Conservation (phyloP, 768 basidiomycete genomes). For the Leucosporidium creatinivorum region DNA sequence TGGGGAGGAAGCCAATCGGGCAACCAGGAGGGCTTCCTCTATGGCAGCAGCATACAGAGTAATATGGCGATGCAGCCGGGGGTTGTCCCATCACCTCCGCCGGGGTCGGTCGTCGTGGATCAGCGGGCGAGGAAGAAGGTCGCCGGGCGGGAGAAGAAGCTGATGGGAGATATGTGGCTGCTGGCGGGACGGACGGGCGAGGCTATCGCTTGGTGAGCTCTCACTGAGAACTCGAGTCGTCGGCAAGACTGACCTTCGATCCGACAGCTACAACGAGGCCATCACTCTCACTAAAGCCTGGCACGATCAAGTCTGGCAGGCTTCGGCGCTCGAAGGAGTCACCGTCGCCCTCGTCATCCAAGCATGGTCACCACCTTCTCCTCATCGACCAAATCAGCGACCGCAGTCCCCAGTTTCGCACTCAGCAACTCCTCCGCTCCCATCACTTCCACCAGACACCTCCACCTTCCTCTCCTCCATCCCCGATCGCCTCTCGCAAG, state of each 20-base stretch:
- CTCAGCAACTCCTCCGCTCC: constrained; percentile 31
- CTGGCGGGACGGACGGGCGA: constrained; percentile 79
- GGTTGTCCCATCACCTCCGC: constrained; percentile 19
- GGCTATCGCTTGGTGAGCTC: constrained; percentile 63
- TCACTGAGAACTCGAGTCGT: neutral
- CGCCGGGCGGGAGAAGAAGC: constrained; percentile 69
- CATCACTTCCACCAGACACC: constrained; percentile 12
- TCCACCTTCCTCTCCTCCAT: constrained; percentile 32
- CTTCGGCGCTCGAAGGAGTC: constrained; percentile 75
- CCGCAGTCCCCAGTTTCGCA: constrained; percentile 44
- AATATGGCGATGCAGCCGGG: constrained; percentile 13
- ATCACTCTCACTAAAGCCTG: constrained; percentile 63
- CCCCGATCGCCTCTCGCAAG: constrained; percentile 32
- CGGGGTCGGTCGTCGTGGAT: constrained; percentile 19
- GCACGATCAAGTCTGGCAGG: constrained; percentile 81
- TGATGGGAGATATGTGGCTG: constrained; percentile 80
- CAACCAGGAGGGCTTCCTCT: constrained; percentile 21
- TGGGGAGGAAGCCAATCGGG: constrained; percentile 22
- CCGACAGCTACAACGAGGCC: constrained; percentile 73
- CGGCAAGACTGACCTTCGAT: constrained; percentile 2
- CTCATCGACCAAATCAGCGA: constrained; percentile 44
- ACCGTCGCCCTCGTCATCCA: constrained; percentile 72
- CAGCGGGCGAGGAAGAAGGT: constrained; percentile 27
- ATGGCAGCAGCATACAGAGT: constrained; percentile 19
- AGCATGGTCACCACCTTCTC: constrained; percentile 42